A percentile compares a stretch with the other conserved stretches of the same genome.
phyloP scores from a whole-genome alignment of 2,329 filamentous ascomycete species.

The Tolypocladium ovalisporum region DNA sequence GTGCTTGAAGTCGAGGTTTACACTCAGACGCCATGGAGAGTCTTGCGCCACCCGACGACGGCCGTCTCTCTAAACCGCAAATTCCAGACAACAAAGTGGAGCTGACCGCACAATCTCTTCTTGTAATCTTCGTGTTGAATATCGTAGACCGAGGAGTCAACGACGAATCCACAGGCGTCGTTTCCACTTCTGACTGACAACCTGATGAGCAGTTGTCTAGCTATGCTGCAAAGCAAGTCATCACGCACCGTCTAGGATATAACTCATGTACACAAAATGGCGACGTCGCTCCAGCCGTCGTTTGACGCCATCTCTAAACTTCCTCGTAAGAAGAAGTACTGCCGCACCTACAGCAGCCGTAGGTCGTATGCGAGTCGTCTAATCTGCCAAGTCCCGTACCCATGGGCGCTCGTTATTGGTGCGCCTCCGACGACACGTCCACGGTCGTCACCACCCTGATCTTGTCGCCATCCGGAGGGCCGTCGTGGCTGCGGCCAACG shows the following conservation, averaged over 20 bases:
- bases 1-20: too few relatives aligned
- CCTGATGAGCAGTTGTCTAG: background rate
- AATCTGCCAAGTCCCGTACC: too few relatives aligned
- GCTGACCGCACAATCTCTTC: background rate
- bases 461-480: constrained; percentile 6
- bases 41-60: too few relatives aligned
- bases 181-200: background rate
- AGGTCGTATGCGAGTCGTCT: background rate
- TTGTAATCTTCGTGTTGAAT: background rate
- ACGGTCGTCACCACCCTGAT: constrained; percentile 18
- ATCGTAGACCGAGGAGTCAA: background rate
- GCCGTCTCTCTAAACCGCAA: too few relatives aligned
- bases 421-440: constrained; percentile 10
- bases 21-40: too few relatives aligned
- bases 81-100: too few relatives aligned
- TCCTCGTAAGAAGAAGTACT: background rate
- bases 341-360: background rate
- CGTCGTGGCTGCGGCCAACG: background rate
- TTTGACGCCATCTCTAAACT: background rate
- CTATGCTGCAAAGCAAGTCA: background rate
- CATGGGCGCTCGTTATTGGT: background rate
- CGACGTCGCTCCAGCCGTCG: background rate
- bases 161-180: background rate
- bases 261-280: background rate
- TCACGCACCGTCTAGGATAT: background rate